Base-by-base conservation (phyloP, 1,284 basidiomycete species). In the Ustilago hordei region DNA sequence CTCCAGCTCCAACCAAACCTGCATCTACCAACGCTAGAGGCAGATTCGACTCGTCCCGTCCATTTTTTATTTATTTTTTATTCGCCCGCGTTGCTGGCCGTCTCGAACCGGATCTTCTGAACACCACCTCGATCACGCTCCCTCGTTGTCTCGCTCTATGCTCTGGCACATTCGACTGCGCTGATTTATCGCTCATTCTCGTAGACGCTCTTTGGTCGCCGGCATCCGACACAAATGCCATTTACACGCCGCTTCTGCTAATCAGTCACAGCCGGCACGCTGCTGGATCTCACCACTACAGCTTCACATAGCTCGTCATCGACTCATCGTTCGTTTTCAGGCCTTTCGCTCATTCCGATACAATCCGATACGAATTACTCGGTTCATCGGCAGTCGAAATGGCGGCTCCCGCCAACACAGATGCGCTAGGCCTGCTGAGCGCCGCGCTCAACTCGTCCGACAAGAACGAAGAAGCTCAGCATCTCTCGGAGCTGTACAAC, bases 381-480 rank as follows among this genome's bases (percentile, higher is more conserved):
- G 8, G 9, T 15, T 34, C 32, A 39, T 31, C 39, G 66, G 1
- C 59, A 28, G 23, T 28, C 23, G 23, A 28, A 3, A 78, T 78
- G 75, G 76, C 76, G 13, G 69, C 68, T n/a, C 69, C 76, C 5
- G 60, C 76, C 38, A 67, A 75, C 39, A 76, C 68, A 23, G 81
- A 82, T 54, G 81, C 79, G 34, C 67, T 82, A 31, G 71, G 73
- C 41, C 65, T 82, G 62, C 69, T 82, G 41, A 78, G 75, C 60
- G 79, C 79, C 12, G 81, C 81, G 13, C 77, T 82, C 67, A 72
- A 75, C 60, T 74, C 81, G 2, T 36, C 64, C 41, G 59, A 74
- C 55, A 69, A 68, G 39, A 38, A 69, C 15, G 60, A 66, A 15
- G 77, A 82, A 56, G 64, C 65, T 3, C 62, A 45, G 13, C 64